A percentile compares a stretch with the other conserved stretches of the same genome.
Evolutionary conservation across 768 basidiomycete genomes (phyloP).

Genomic region (Lactarius psammicola): DNA sequence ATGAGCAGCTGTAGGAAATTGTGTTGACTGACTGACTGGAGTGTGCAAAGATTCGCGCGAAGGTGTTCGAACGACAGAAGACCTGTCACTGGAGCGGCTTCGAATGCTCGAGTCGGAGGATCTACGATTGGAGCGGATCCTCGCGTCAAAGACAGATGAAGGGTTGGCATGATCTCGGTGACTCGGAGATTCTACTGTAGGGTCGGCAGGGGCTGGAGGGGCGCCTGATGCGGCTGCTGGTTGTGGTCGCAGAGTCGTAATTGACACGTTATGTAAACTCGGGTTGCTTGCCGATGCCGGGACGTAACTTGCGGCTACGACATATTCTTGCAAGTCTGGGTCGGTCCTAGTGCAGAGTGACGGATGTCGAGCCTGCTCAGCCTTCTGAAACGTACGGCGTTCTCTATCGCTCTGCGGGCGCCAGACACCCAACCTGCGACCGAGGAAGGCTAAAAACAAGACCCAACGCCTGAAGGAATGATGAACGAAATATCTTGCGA

Average conservation of each 20-base stretch:
- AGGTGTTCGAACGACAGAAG: background rate
- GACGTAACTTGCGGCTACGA: background rate
- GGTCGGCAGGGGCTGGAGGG: background rate
- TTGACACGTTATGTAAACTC: background rate
- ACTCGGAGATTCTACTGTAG: background rate
- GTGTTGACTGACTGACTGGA: background rate
- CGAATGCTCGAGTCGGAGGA: conserved; percentile 3
- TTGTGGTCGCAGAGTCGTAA: background rate
- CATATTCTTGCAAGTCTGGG: background rate
- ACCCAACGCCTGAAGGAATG: background rate
- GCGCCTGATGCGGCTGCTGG: background rate
- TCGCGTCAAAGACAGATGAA: background rate
- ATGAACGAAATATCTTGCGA: background rate
- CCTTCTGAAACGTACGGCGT: background rate
- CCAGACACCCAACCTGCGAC: conserved; percentile 8
- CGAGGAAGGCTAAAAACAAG: conserved; percentile 5
- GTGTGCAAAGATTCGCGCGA: background rate
- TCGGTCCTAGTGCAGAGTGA: background rate
- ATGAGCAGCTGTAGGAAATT: background rate
- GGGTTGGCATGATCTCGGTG: background rate
- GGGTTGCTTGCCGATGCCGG: background rate
- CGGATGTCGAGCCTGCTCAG: background rate
- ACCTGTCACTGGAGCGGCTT: conserved; percentile 13
- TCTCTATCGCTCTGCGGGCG: background rate
- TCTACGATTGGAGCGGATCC: background rate